Evolutionary conservation across 2,329 filamentous ascomycete genomes (phyloP).

Genomic region (Chrysosporium queenslandicum): DNA sequence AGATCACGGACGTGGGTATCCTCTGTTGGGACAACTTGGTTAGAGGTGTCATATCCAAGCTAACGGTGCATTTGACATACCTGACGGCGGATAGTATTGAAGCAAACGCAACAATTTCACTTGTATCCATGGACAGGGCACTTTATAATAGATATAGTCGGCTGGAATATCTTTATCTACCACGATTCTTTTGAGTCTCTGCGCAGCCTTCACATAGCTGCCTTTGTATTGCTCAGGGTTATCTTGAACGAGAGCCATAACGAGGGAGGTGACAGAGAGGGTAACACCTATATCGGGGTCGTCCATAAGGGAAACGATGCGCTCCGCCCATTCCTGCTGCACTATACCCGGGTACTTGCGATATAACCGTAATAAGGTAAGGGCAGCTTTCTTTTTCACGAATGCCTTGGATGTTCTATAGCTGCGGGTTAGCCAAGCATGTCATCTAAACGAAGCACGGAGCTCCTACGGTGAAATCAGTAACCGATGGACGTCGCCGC

Average conservation of each 20-base stretch:
- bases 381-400: conserved; percentile 96
- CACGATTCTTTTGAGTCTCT: conserved; percentile 76
- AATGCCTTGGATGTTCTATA: conserved; percentile 77
- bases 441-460: neutral
- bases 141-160: conserved; percentile 97
- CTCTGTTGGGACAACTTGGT: conserved; percentile 44
- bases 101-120: conserved; percentile 84
- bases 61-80: conserved; percentile 40
- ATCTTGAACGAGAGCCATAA: conserved; percentile 91
- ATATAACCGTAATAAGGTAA: conserved; percentile 86
- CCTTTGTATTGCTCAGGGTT: conserved; percentile 90
- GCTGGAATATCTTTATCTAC: conserved; percentile 80
- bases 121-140: conserved; percentile 98
- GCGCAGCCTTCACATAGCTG: conserved; percentile 86
- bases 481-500: conserved; percentile 80
- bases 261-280: conserved; percentile 85
- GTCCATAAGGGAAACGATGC: conserved; percentile 98
- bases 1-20: conserved; percentile 85
- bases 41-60: conserved; percentile 10
- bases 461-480: conserved; percentile 78
- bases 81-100: conserved; percentile 92
- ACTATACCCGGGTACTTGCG: conserved; percentile 90
- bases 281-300: conserved; percentile 89
- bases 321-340: conserved; percentile 92
- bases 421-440: neutral